These are phyloP conservation scores for Pythium phragmitis DNA, from an alignment of 352 stramenopile species.

Conservation along the genomic window DNA sequence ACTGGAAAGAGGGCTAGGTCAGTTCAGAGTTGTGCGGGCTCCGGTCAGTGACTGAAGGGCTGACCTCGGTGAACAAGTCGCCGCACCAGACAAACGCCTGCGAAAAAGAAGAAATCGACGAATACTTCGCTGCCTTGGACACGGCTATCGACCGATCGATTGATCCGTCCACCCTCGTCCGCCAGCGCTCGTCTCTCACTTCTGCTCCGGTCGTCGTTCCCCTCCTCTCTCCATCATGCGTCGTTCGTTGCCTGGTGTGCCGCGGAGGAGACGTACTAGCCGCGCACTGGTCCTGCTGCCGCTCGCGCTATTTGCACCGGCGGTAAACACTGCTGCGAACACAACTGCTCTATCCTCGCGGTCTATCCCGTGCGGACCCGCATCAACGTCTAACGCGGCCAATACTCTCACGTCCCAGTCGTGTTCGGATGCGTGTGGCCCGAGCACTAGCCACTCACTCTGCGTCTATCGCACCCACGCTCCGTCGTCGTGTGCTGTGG, in stretches of 20 bases:
- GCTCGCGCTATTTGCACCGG: not conserved
- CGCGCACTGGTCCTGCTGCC: not conserved
- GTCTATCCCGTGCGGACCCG: conserved; percentile 1
- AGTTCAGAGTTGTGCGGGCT: conserved; percentile 5
- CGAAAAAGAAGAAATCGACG: not conserved
- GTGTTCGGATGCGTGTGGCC: conserved; percentile 9
- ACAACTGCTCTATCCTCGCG: not conserved
- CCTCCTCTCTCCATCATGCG: conserved; percentile 1
- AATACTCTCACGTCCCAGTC: conserved; percentile 7
- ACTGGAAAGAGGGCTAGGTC: conserved; percentile 21
- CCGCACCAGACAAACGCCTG: not conserved
- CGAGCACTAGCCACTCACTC: not conserved
- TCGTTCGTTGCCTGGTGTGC: not conserved
- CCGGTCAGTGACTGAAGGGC: not conserved
- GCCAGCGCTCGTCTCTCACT: not conserved
- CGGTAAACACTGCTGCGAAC: not conserved
- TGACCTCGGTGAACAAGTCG: not conserved
- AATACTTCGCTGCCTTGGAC: not conserved
- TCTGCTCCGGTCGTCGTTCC: not conserved
- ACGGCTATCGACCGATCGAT: not conserved
- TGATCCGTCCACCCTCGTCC: not conserved
- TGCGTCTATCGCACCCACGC: conserved; percentile 16
- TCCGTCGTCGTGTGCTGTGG: conserved; percentile 17
- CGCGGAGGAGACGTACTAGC: not conserved
- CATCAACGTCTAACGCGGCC: not conserved